Evolutionary conservation across 192 early-diverging fungal genomes (phyloP), one percentile per base, ranked within the genome.

Genomic region (Coemansia sp.): DNA sequence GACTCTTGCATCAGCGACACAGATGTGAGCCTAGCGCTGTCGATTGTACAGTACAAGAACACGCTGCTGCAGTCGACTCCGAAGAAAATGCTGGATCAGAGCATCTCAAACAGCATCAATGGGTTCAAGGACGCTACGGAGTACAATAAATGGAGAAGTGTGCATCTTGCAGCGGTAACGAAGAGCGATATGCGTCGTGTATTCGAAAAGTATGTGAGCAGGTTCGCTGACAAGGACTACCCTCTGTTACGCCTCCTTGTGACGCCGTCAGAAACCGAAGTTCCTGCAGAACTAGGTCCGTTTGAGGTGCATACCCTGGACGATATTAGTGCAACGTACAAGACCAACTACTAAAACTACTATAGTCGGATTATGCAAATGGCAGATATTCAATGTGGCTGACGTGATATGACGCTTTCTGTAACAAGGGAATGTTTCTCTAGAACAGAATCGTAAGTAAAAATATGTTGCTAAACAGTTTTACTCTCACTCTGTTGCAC

Each of bases 21-120:
- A 58, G 84, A 85, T 38, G 67, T 85, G 51, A 60, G 44, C n/a
- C 69, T 80, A 67, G 64, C 77, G 0, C 69, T 71, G 24, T 79
- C 77, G 35, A 14, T 74, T 1, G 46, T 77, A 30, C 62, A 68
- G 16, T 76, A 73, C 30, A 6, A 26, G 10, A 60, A 24, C 10
- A 67, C 67, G 2, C 34, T 46, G 5, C 41, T 24, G 12, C 66
- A 67, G 45, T 36, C 69, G 4, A 75, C 81, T 38, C 69, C 72
- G 0, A 23, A 63, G 6, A 53, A 51, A 14, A 48, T 84, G 21
- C 26, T 80, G 41, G 21, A 45, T 23, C 38, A 43, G 43, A 67
- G 67, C 41, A 52, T 70, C 8, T 36, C 12, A 1, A 41, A 61
- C 26, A 71, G 67, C 35, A 59, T 80, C 15, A 46, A 48, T 38